These are phyloP conservation scores for Sphaceloma murrayae DNA, from an alignment of 2,329 filamentous ascomycete genomes.

Conservation along the genomic window DNA sequence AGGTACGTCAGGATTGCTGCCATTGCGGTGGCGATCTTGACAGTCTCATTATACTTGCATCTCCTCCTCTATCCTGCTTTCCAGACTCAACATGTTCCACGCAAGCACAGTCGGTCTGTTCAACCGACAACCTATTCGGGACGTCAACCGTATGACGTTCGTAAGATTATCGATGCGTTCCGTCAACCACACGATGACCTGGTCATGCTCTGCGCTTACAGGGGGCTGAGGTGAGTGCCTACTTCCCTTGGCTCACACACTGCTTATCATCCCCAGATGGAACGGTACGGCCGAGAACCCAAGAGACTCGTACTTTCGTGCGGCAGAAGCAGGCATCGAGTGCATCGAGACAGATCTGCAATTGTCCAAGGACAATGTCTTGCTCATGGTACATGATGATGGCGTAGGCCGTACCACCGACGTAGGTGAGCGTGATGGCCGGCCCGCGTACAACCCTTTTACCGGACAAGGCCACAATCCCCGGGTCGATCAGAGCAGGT, in stretches of 20 bases:
- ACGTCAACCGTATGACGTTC: constrained; percentile 18
- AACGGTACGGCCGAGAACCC: constrained; percentile 22
- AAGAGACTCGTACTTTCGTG: constrained; percentile 21
- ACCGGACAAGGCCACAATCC: constrained; percentile 20
- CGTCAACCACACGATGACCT: constrained; percentile 19
- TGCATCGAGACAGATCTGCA: constrained; percentile 21
- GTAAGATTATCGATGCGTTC: constrained; percentile 19
- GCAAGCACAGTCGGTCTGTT: neutral
- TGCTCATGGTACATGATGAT: constrained; percentile 20
- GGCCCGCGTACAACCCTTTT: constrained; percentile 19
- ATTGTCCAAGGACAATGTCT: constrained; percentile 17
- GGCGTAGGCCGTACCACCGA: constrained; percentile 19
- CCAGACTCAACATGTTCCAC: neutral
- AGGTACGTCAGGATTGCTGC: neutral
- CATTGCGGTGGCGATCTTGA: neutral
- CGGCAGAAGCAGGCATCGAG: constrained; percentile 10
- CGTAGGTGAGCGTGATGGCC: constrained; percentile 19
- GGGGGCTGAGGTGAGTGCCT: constrained; percentile 19
- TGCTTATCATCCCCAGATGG: constrained; percentile 16
- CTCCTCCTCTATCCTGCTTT: neutral
- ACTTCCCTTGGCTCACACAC: no score
- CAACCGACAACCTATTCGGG: neutral
- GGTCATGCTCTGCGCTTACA: constrained; percentile 20
- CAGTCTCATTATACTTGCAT: neutral
- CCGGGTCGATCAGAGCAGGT: constrained; percentile 14